phyloP scores from a whole-genome alignment of 345 rosid genomes.

The Eucalyptus tenuipes region DNA sequence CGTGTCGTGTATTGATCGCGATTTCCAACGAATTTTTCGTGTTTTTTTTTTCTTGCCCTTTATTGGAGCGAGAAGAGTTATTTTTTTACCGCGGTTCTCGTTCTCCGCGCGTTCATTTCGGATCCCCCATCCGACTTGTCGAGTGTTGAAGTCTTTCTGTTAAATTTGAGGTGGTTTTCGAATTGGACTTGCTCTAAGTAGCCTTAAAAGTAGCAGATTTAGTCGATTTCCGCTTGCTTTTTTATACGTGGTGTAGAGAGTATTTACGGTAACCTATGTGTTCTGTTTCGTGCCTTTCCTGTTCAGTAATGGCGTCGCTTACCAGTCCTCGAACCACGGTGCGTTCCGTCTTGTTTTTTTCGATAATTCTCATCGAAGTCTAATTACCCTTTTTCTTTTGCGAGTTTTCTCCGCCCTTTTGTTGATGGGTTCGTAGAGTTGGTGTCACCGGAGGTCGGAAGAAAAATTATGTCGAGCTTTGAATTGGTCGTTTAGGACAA shows the following conservation, averaged over 20 bases:
- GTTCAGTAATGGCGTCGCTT: background rate
- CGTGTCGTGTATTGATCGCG: background rate
- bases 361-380: background rate
- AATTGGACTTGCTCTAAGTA: slow-evolving; percentile 13
- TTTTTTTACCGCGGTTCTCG: slow-evolving; percentile 4
- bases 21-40: background rate
- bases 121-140: slow-evolving; percentile 30
- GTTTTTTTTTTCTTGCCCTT: background rate
- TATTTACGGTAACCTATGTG: background rate
- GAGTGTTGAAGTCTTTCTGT: background rate
- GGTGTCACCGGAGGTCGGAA: background rate
- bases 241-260: background rate
- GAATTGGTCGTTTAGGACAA: background rate
- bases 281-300: background rate
- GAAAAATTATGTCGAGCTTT: background rate
- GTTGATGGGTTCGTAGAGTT: background rate
- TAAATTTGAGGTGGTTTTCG: slow-evolving; percentile 19
- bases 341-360: background rate
- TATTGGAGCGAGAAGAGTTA: background rate
- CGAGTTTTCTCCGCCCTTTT: background rate
- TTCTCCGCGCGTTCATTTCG: slow-evolving; percentile 29
- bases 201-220: slow-evolving; percentile 20
- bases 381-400: background rate
- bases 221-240: slow-evolving; percentile 4
- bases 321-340: background rate